Conservation (phyloP, 1,139 yeast genomes). For the Protomyces gravidus region DNA sequence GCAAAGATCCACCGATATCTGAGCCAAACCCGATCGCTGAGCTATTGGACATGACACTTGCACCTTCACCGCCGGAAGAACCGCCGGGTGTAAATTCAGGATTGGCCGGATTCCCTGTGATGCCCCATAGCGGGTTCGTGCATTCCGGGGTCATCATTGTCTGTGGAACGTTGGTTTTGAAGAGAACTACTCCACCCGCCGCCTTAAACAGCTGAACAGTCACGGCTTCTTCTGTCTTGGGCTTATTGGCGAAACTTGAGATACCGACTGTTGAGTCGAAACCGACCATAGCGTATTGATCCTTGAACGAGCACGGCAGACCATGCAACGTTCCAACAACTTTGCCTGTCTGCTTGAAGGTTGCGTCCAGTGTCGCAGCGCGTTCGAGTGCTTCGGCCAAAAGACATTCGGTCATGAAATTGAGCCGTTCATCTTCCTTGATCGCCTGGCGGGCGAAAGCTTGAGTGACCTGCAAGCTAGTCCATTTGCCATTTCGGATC, state of each 20-base stretch:
- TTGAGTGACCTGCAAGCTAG: constrained; percentile 47
- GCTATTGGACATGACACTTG: constrained; percentile 48
- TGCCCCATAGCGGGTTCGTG: constrained; percentile 40
- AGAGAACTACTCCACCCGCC: constrained; percentile 61
- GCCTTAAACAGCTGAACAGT: constrained; percentile 43
- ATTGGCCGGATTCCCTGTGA: constrained; percentile 48
- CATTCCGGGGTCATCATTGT: constrained; percentile 47
- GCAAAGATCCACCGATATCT: constrained; percentile 58
- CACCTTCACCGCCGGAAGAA: constrained; percentile 56
- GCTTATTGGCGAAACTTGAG: constrained; percentile 44
- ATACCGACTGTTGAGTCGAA: constrained; percentile 53
- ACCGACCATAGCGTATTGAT: constrained; percentile 42
- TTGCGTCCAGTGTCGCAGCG: background rate
- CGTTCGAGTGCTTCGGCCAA: background rate
- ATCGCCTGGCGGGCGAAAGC: constrained; percentile 59
- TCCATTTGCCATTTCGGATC: constrained; percentile 45
- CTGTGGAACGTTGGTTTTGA: constrained; percentile 56
- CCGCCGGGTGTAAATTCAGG: constrained; percentile 51
- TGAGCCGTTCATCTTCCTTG: constrained; percentile 45
- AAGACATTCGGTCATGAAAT: constrained; percentile 4
- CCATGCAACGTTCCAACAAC: constrained; percentile 57
- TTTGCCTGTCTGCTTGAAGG: constrained; percentile 48
- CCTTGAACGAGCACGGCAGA: constrained; percentile 68
- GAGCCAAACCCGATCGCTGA: constrained; percentile 50
- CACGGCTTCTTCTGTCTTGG: constrained; percentile 41